These are phyloP conservation scores for Cornus suecica DNA, from an alignment of 148 eudicot genomes.

Conservation along the genomic window DNA sequence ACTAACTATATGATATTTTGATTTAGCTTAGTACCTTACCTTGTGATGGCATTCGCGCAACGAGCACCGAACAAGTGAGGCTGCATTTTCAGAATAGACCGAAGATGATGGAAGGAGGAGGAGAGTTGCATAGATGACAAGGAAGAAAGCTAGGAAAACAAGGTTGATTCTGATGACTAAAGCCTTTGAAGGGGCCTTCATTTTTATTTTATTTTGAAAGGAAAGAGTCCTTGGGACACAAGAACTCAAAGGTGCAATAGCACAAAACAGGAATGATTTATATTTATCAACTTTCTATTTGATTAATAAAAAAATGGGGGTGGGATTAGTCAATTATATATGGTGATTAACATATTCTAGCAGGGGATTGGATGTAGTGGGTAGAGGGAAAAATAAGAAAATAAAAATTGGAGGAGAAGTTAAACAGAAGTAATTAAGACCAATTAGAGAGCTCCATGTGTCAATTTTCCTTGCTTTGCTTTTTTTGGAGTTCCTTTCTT, in stretches of 20 bases:
- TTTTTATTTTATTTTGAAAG: slow-evolving; percentile 40
- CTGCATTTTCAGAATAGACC: slow-evolving; percentile 32
- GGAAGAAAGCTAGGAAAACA: slow-evolving; percentile 56
- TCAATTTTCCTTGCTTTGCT: slow-evolving; percentile 3
- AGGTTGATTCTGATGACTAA: slow-evolving; percentile 72
- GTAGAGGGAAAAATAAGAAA: slow-evolving; percentile 12
- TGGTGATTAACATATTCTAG: slow-evolving; percentile 1
- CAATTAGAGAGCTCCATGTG: slow-evolving; percentile 33
- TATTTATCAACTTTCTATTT: slow-evolving; percentile 9
- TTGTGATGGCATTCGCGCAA: slow-evolving; percentile 73
- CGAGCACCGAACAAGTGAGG: slow-evolving; percentile 51
- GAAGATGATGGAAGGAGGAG: slow-evolving; percentile 57
- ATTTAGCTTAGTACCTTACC: slow-evolving; percentile 78
- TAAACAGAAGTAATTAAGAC: slow-evolving; percentile 21
- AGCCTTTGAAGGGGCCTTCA: slow-evolving; percentile 64
- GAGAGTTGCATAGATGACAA: slow-evolving; percentile 57
- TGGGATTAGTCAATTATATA: not conserved
- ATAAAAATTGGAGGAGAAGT: slow-evolving; percentile 17
- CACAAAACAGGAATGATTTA: slow-evolving; percentile 6
- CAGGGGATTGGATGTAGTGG: slow-evolving; percentile 22
- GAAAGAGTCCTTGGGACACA: slow-evolving; percentile 23
- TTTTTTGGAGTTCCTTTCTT: slow-evolving; percentile 22
- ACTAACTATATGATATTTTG: no score
- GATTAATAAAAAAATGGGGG: not conserved
- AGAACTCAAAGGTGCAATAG: slow-evolving; percentile 10